phyloP scores from a whole-genome alignment of 2,329 filamentous ascomycete species.

The Neopestalotiopsis sp. region DNA sequence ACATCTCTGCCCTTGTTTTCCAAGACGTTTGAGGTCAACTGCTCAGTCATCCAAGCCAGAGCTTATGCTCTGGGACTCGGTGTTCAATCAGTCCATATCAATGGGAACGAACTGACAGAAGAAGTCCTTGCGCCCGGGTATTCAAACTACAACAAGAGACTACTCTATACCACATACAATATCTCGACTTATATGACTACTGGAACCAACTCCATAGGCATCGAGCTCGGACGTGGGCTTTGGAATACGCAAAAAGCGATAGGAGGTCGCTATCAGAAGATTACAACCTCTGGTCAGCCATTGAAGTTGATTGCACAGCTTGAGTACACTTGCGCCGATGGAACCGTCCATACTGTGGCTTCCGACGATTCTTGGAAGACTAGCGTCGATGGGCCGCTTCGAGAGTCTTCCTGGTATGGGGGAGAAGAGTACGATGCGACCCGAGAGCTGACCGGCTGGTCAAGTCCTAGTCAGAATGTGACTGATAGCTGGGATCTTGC shows the following conservation, averaged over 20 bases:
- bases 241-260: background rate
- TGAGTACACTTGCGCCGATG: background rate
- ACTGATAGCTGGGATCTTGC: background rate
- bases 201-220: background rate
- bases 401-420: background rate
- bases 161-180: background rate
- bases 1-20: background rate
- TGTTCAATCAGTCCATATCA: background rate
- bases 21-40: background rate
- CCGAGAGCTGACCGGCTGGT: background rate
- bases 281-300: background rate
- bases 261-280: background rate
- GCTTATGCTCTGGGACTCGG: background rate
- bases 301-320: background rate
- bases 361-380: background rate
- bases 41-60: background rate
- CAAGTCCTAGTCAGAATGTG: background rate
- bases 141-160: background rate
- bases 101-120: background rate
- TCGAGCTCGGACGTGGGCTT: background rate
- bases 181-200: background rate
- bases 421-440: conserved; percentile 8
- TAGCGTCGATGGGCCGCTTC: background rate
- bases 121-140: background rate
- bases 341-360: background rate